phyloP scores from a whole-genome alignment of 2,329 filamentous ascomycete species.

The Plectosphaerella sp. region DNA sequence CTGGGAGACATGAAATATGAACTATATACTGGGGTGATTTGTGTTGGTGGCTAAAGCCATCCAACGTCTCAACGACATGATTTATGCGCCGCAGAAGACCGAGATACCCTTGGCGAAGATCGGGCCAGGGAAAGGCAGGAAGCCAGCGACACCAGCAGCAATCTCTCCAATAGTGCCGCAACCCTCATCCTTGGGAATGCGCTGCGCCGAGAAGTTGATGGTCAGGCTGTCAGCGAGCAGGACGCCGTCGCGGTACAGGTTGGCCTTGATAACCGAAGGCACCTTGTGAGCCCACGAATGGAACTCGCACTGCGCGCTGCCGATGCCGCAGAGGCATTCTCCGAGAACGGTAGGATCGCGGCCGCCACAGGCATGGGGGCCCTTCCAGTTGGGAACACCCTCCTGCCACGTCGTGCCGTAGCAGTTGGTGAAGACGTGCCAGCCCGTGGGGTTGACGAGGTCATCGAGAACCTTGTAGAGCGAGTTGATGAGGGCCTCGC shows the following conservation, averaged over 20 bases:
- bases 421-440: constrained; percentile 11
- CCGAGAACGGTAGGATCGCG: neutral
- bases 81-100: constrained; percentile 6
- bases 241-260: constrained; percentile 9
- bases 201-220: constrained; percentile 6
- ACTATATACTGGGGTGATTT: no score
- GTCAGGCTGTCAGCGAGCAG: constrained; percentile 11
- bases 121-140: constrained; percentile 6
- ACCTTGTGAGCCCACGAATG: constrained; percentile 10
- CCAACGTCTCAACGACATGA: no score
- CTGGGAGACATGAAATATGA: no score
- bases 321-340: neutral
- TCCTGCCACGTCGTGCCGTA: constrained; percentile 11
- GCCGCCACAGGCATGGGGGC: neutral
- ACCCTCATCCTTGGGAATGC: constrained; percentile 5
- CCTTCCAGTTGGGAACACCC: neutral
- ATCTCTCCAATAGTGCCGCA: constrained; percentile 7
- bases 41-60: no score
- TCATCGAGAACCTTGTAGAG: constrained; percentile 9
- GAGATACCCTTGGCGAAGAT: constrained; percentile 8
- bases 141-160: constrained; percentile 7
- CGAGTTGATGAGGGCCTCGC: constrained; percentile 10
- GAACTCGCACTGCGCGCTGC: constrained; percentile 8
- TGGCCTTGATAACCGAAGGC: constrained; percentile 10
- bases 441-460: constrained; percentile 6